These are phyloP conservation scores for Erysimum pusillum DNA, from an alignment of 441 rosid species.

Conservation along the genomic window DNA sequence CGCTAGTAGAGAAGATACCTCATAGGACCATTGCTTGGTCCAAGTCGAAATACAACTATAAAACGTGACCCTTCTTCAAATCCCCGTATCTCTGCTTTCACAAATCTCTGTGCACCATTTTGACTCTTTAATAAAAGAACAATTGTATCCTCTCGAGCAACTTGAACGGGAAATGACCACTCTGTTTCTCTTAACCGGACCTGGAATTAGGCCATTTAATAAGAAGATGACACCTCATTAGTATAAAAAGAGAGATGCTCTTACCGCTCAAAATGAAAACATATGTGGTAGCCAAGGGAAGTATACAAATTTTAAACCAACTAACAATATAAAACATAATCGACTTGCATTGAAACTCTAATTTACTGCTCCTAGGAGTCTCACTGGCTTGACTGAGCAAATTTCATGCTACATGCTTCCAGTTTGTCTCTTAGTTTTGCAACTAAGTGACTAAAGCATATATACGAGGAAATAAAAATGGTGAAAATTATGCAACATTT, in stretches of 20 bases:
- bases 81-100: slow-evolving; percentile 92
- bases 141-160: slow-evolving; percentile 91
- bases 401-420: slow-evolving; percentile 32
- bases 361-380: slow-evolving; percentile 29
- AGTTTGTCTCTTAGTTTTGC: slow-evolving; percentile 12
- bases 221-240: slow-evolving; percentile 31
- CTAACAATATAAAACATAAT: slow-evolving; percentile 27
- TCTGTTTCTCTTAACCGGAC: slow-evolving; percentile 83
- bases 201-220: slow-evolving; percentile 52
- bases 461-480: slow-evolving; percentile 11
- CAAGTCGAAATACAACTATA: slow-evolving; percentile 91
- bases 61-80: slow-evolving; percentile 99
- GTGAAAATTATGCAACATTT: slow-evolving; percentile 26
- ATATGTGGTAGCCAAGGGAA: slow-evolving; percentile 17
- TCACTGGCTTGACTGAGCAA: slow-evolving; percentile 24
- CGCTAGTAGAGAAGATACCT: slow-evolving; percentile 62
- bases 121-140: slow-evolving; percentile 75
- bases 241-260: slow-evolving; percentile 29
- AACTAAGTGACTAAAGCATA: slow-evolving; percentile 23
- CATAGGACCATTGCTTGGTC: slow-evolving; percentile 86
- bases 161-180: slow-evolving; percentile 95
- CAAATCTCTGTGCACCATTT: slow-evolving; percentile 63
- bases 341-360: slow-evolving; percentile 10
- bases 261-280: slow-evolving; percentile 31
- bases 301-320: slow-evolving; percentile 27